Conservation (phyloP, 768 basidiomycete genomes). For the Mycena epipterygia region DNA sequence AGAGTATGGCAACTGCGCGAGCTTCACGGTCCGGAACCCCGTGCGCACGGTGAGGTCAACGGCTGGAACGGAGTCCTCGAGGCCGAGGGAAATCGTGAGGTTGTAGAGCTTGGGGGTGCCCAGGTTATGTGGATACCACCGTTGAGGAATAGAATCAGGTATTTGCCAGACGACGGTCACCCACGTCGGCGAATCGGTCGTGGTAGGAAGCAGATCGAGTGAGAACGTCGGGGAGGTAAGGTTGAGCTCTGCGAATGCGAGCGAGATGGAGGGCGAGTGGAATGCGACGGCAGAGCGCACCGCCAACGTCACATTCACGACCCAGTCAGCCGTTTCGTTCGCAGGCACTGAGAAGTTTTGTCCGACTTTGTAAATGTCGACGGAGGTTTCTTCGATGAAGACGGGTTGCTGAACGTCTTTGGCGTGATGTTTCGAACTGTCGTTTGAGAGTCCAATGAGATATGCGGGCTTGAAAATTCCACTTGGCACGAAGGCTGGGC, state of each 20-base stretch:
- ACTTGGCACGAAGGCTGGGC: conserved; percentile 68
- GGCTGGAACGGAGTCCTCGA: conserved; percentile 35
- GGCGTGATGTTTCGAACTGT: conserved; percentile 39
- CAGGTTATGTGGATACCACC: conserved; percentile 71
- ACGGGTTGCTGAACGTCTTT: conserved; percentile 45
- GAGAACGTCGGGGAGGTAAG: conserved; percentile 53
- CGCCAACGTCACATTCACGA: conserved; percentile 68
- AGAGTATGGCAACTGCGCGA: conserved; percentile 63
- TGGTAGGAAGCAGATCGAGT: conserved; percentile 38
- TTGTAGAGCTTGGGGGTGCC: conserved; percentile 69
- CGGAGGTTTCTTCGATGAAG: conserved; percentile 65
- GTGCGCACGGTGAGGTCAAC: conserved; percentile 60
- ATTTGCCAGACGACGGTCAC: conserved; percentile 60
- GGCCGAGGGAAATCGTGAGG: conserved; percentile 56
- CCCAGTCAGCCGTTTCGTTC: conserved; percentile 65
- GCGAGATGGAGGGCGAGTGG: conserved; percentile 51
- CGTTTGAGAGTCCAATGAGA: conserved; percentile 57
- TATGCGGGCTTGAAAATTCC: conserved; percentile 71
- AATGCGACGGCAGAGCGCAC: conserved; percentile 58
- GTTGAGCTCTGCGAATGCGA: conserved; percentile 63
- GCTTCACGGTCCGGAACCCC: conserved; percentile 70
- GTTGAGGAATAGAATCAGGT: conserved; percentile 58
- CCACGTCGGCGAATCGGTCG: conserved; percentile 51
- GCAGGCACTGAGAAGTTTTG: conserved; percentile 60
- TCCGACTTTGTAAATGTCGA: conserved; percentile 69